Conservation (phyloP, 2,329 filamentous ascomycete species). For the Ophiostoma triangulosporum region DNA sequence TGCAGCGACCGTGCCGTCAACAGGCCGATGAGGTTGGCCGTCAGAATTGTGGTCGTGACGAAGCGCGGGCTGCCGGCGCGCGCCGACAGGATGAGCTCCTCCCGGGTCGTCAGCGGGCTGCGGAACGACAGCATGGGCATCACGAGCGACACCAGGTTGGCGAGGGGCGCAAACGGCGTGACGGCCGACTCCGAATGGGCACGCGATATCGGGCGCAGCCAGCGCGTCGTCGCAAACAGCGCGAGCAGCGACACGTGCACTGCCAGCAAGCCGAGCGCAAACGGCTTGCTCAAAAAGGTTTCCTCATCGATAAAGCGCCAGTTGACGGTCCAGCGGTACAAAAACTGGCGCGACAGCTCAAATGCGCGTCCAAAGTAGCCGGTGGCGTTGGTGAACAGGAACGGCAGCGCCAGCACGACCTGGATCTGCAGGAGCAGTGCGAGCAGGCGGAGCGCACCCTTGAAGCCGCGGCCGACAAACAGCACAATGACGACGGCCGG, state of each 20-base stretch:
- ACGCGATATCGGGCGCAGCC: conserved; percentile 52
- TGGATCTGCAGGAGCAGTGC: conserved; percentile 68
- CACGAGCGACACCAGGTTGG: neutral
- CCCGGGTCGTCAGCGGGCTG: neutral
- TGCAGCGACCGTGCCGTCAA: conserved; percentile 80
- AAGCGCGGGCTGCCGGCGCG: conserved; percentile 54
- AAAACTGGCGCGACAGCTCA: conserved; percentile 78
- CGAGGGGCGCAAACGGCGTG: neutral
- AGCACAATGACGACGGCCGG: conserved; percentile 69
- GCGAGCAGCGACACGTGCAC: conserved; percentile 53
- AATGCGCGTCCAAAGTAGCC: conserved; percentile 77
- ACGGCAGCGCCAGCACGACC: conserved; percentile 52
- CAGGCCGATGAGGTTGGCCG: conserved; percentile 65
- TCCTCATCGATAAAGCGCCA: conserved; percentile 91
- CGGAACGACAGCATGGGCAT: conserved; percentile 6
- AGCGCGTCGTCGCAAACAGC: conserved; percentile 52
- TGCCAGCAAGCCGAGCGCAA: conserved; percentile 53
- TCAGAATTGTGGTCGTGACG: conserved; percentile 62
- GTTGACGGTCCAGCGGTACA: conserved; percentile 98
- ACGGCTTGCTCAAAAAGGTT: conserved; percentile 54
- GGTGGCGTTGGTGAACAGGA: conserved; percentile 47
- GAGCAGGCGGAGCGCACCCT: conserved; percentile 51
- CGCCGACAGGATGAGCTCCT: conserved; percentile 44
- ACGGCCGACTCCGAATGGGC: conserved; percentile 28
- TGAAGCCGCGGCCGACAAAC: conserved; percentile 57